Evolutionary conservation across 345 rosid genomes (phyloP).

Genomic region (Arabidopsis thaliana): DNA sequence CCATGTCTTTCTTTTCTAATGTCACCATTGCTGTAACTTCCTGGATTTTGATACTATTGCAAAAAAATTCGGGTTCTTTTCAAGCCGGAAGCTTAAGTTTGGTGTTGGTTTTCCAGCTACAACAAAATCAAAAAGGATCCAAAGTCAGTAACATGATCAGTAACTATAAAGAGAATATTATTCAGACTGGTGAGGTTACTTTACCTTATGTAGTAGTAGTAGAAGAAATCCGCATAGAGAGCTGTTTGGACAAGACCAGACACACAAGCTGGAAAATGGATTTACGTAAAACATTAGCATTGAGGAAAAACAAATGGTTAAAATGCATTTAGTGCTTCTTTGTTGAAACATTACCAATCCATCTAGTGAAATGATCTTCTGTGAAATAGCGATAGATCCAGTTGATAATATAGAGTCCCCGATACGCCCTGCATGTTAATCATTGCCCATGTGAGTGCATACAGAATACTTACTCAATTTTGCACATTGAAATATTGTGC

Average conservation of each 20-base stretch:
- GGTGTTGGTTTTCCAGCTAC: constrained; percentile 90
- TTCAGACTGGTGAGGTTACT: constrained; percentile 1
- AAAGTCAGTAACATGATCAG: neutral
- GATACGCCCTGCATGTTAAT: constrained; percentile 73
- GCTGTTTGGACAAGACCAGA: constrained; percentile 90
- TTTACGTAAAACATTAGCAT: constrained; percentile 24
- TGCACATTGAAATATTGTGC: neutral
- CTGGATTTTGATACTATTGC: constrained; percentile 9
- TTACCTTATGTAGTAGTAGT: constrained; percentile 88
- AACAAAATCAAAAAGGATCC: neutral
- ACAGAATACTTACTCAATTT: neutral
- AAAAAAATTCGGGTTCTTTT: constrained; percentile 39
- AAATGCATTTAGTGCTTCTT: neutral
- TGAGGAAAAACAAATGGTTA: neutral
- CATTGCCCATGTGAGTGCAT: neutral
- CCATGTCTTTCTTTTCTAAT: constrained; percentile 20
- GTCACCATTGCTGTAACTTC: constrained; percentile 4
- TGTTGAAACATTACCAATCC: constrained; percentile 65
- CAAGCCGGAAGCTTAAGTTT: constrained; percentile 95
- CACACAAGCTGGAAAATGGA: constrained; percentile 66
- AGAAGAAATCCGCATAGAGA: constrained; percentile 92
- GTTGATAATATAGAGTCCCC: constrained; percentile 83
- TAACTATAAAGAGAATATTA: neutral
- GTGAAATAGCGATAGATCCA: constrained; percentile 84
- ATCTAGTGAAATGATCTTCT: constrained; percentile 65